phyloP scores from a whole-genome alignment of 2,329 filamentous ascomycete genomes.

The Calonectria pauciramosa region DNA sequence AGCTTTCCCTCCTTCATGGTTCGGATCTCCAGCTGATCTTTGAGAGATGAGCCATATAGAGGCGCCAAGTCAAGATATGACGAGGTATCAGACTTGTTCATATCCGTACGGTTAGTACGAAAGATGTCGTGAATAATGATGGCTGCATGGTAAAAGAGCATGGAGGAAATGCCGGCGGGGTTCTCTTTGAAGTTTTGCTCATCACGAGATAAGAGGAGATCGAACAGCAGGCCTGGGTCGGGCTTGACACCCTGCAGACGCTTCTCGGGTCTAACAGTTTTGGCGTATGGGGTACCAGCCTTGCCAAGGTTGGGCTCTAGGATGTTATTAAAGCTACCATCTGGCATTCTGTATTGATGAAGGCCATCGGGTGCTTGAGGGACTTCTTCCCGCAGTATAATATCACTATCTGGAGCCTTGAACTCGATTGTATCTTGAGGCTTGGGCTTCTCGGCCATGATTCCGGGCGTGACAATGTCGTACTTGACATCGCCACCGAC shows the following conservation, averaged over 20 bases:
- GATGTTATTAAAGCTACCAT: conserved; percentile 67
- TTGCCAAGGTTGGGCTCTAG: conserved; percentile 73
- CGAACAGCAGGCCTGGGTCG: conserved; percentile 77
- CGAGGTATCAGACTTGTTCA: conserved; percentile 75
- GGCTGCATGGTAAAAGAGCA: conserved; percentile 81
- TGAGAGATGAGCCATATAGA: conserved; percentile 77
- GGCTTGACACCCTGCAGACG: conserved; percentile 72
- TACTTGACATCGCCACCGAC: conserved; percentile 58
- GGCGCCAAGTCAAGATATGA: conserved; percentile 83
- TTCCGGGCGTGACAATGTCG: conserved; percentile 48
- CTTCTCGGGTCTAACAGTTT: conserved; percentile 71
- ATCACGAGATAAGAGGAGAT: conserved; percentile 73
- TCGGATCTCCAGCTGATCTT: conserved; percentile 73
- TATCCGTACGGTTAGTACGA: conserved; percentile 68
- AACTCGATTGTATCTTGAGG: conserved; percentile 54
- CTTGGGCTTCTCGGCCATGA: conserved; percentile 48
- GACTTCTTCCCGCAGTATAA: conserved; percentile 53
- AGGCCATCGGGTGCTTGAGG: conserved; percentile 54
- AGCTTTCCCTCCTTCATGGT: conserved; percentile 76
- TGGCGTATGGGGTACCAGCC: conserved; percentile 77
- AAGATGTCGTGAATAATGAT: conserved; percentile 63
- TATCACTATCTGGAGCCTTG: conserved; percentile 53
- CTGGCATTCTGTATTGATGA: conserved; percentile 52
- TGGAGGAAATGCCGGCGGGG: conserved; percentile 79
- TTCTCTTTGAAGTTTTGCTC: conserved; percentile 69